Conservation (phyloP, 2,329 filamentous ascomycete species). For the Chalaropsis ovoidea region DNA sequence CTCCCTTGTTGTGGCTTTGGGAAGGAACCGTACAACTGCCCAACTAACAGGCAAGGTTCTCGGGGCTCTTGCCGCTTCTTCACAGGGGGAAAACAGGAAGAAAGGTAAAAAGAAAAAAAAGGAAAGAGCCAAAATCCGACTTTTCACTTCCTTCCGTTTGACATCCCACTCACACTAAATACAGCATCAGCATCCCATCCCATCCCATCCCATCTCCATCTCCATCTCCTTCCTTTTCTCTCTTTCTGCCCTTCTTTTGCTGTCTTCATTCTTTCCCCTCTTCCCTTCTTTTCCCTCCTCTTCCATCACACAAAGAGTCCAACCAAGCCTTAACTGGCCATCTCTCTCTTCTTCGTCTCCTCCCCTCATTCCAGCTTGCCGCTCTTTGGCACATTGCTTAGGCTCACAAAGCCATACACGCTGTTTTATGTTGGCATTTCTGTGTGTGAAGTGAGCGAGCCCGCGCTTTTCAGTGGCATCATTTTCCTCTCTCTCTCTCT, state of each 20-base stretch:
- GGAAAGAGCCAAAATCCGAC: neutral
- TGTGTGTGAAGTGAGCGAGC: neutral
- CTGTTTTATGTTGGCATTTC: neutral
- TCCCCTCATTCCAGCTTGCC: slow-evolving; percentile 4
- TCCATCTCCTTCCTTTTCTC: neutral
- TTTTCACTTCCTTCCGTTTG: slow-evolving; percentile 6
- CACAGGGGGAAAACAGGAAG: neutral
- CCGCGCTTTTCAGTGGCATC: slow-evolving; percentile 2
- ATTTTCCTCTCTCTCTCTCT: neutral
- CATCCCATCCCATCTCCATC: neutral
- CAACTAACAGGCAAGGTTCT: neutral
- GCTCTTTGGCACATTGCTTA: neutral
- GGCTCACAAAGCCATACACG: neutral
- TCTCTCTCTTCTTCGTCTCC: neutral
- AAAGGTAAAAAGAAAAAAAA: neutral
- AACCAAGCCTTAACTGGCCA: neutral
- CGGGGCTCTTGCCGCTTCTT: slow-evolving; percentile 8
- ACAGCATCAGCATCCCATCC: neutral
- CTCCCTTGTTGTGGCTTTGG: neutral
- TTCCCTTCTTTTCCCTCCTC: neutral
- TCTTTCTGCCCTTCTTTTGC: slow-evolving; percentile 5
- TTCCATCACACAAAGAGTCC: neutral
- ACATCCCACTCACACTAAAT: neutral
- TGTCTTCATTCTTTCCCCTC: slow-evolving; percentile 1
- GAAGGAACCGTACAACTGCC: neutral